Conservation (phyloP, 257 asterid genomes). For the Solanum dulcamara region DNA sequence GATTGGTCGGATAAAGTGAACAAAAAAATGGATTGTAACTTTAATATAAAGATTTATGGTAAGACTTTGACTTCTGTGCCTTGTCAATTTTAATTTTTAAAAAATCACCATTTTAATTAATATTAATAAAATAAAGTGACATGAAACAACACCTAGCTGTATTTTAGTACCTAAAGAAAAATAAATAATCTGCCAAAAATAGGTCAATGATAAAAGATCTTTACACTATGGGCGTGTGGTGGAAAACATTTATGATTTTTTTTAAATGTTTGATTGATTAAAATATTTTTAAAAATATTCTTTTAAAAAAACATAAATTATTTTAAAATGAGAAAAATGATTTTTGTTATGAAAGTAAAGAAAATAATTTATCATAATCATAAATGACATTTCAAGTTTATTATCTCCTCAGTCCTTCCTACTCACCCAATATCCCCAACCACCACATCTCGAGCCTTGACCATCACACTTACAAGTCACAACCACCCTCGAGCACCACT, state of each 20-base stretch:
- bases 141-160: neutral
- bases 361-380: too few species aligned
- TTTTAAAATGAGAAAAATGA: neutral
- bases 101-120: neutral
- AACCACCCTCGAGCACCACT: too few species aligned
- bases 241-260: too few species aligned
- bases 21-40: neutral
- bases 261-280: too few species aligned
- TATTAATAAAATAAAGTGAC: neutral
- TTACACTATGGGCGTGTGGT: neutral
- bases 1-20: neutral
- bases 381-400: neutral
- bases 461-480: neutral
- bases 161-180: neutral
- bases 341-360: neutral
- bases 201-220: neutral
- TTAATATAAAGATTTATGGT: neutral
- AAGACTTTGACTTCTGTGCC: neutral
- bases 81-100: neutral
- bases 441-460: neutral
- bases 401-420: neutral
- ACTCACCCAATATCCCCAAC: neutral
- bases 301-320: too few species aligned
- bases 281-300: too few species aligned
- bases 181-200: neutral